Percentiles rank a stretch among this genome's conserved stretches.
These are phyloP conservation scores for Elsinoe fawcettii DNA, from an alignment of 2,329 filamentous ascomycete species.

Conservation along the genomic window DNA sequence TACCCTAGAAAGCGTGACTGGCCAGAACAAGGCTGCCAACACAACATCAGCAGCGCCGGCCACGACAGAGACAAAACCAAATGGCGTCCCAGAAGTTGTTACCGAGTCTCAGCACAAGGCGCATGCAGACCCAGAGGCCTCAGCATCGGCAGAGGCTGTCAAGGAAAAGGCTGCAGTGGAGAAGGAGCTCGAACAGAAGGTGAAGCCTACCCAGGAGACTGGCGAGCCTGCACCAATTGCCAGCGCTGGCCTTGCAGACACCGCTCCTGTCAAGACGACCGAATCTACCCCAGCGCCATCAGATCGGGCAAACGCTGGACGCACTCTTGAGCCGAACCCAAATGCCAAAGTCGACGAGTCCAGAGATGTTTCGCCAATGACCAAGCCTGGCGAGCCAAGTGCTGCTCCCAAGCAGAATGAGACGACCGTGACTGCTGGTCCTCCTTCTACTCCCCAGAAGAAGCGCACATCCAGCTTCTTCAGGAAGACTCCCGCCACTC, in stretches of 20 bases:
- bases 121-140: conserved; percentile 55
- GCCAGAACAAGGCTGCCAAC: not conserved
- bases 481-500: conserved; percentile 17
- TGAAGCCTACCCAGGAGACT: conserved; percentile 33
- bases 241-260: conserved; percentile 31
- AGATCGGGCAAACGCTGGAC: conserved; percentile 14
- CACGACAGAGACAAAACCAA: conserved; percentile 24
- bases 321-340: conserved; percentile 14
- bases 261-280: conserved; percentile 24
- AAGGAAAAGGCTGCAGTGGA: conserved; percentile 46
- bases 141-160: conserved; percentile 51
- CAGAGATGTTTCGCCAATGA: conserved; percentile 37
- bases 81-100: conserved; percentile 53
- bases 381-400: conserved; percentile 22
- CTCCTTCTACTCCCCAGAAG: conserved; percentile 18
- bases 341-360: conserved; percentile 24
- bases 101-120: conserved; percentile 64
- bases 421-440: conserved; percentile 25
- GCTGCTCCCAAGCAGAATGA: conserved; percentile 20
- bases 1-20: conserved; percentile 35
- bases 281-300: conserved; percentile 21
- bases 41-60: not conserved
- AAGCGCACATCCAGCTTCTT: conserved; percentile 16
- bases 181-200: conserved; percentile 61
- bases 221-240: conserved; percentile 39